Conservation (phyloP, 139 green algal genomes). For the Chlorella sorokiniana region DNA sequence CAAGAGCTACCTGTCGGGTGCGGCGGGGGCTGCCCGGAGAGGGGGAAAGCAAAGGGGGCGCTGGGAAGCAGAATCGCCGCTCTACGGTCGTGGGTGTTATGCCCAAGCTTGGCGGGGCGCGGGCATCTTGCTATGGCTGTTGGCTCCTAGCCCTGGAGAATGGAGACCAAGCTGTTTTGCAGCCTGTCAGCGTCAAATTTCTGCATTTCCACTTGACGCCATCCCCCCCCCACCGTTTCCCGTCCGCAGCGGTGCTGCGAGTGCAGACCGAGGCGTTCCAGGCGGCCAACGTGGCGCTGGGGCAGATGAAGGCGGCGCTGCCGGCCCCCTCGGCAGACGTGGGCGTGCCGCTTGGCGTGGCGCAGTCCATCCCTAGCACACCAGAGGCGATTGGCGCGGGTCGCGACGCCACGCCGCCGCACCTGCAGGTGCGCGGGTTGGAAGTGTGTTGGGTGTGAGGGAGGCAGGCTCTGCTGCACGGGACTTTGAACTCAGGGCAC, state of each 20-base stretch:
- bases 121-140: too few species aligned
- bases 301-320: conserved; percentile 42
- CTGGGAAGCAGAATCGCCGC: not conserved
- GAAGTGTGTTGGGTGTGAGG: not conserved
- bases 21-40: not conserved
- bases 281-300: conserved; percentile 54
- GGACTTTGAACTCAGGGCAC: not conserved
- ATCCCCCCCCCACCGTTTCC: not conserved
- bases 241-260: conserved; percentile 53
- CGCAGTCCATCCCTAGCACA: conserved; percentile 24
- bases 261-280: conserved; percentile 69
- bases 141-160: too few species aligned
- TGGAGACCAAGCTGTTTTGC: not conserved
- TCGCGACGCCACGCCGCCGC: conserved; percentile 10
- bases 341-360: conserved; percentile 10
- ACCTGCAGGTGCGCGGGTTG: conserved; percentile 12
- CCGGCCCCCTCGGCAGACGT: conserved; percentile 1
- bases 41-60: not conserved
- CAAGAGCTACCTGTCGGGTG: conserved; percentile 74
- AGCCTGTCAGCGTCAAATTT: not conserved
- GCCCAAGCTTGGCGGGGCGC: too few species aligned
- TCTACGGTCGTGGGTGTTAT: not conserved
- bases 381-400: conserved; percentile 33
- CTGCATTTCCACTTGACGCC: not conserved
- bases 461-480: not conserved